A percentile compares a stretch with the other conserved stretches of the same genome.
phyloP scores from a whole-genome alignment of 148 eudicot genomes.

The Diospyros lotus region DNA sequence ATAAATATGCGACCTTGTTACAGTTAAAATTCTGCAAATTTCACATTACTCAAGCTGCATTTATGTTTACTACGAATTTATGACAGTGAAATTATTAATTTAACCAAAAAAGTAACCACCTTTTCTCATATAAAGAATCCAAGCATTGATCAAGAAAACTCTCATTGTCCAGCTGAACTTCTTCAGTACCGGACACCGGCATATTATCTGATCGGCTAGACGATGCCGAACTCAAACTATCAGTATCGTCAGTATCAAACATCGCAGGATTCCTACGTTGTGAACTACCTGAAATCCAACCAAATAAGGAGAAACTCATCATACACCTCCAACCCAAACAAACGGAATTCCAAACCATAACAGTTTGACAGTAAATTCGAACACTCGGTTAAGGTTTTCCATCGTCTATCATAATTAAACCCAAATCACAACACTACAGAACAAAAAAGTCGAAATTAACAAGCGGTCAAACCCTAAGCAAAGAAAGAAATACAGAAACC shows the following conservation, averaged over 20 bases:
- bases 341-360: background rate
- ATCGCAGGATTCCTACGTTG: constrained; percentile 65
- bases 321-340: background rate
- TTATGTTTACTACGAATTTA: background rate
- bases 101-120: constrained; percentile 27
- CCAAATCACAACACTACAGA: background rate
- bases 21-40: background rate
- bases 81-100: background rate
- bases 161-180: constrained; percentile 51
- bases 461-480: constrained; percentile 1
- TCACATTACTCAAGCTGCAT: background rate
- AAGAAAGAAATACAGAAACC: constrained; percentile 1
- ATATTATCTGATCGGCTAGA: constrained; percentile 50
- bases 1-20: background rate
- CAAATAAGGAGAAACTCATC: background rate
- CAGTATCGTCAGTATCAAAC: constrained; percentile 80
- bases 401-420: background rate
- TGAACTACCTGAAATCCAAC: constrained; percentile 49
- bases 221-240: constrained; percentile 74
- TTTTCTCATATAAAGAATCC: constrained; percentile 77
- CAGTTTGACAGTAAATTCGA: background rate
- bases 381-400: background rate
- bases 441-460: background rate
- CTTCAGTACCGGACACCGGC: constrained; percentile 40
- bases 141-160: constrained; percentile 63